Base-by-base conservation (phyloP, 2,329 filamentous ascomycete species). In the Aspergillus fischeri region DNA sequence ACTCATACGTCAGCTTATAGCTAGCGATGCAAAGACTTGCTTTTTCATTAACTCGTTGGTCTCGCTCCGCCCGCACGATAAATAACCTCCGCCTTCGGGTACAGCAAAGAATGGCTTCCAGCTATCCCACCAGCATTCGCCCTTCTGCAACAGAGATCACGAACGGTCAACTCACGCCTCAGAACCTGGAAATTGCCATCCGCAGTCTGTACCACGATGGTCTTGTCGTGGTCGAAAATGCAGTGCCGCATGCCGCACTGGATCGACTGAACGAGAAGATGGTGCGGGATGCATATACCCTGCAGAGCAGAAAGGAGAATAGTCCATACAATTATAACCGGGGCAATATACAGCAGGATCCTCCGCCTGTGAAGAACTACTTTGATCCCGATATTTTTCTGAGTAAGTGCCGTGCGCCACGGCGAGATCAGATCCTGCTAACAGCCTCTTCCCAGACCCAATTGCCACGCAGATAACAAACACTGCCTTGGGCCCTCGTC, bases 251-350 rank as follows among this genome's bases (percentile, higher is more conserved):
- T 60, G 65, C 73, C 0, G 67, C 79, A n/a, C 70, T 87, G 3
- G 81, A 87, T 62, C 63, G 65, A 6, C 71, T 88, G 41, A 87
- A 87, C 63, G 60, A 63, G 49, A 83, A 81, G 61, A 88, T 88
- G 85, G 76, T 83, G 1, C 38, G 81, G 49, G 85, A 88, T 66
- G 84, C 84, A 1, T 75, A 74, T 2, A 65, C 69, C 3, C 73
- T 87, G 2, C 81, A 82, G 56, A 74, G 72, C 0, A 72, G 75
- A 32, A 82, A 83, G 1, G 78, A 84, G 21, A 76, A 83, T 17
- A 78, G 80, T 0, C 83, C 82, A 0, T 87, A 81, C 74, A 87
- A 87, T 62, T 86, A 86, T 65, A 86, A 86, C 64, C 78, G 57
- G 0, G 62, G 66, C 1, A 87, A 86, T 60, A 74, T 86, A 35